Evolutionary conservation across 2,329 filamentous ascomycete genomes (phyloP), one percentile per base, ranked within the genome.

Genomic region (Massarina eburnea): DNA sequence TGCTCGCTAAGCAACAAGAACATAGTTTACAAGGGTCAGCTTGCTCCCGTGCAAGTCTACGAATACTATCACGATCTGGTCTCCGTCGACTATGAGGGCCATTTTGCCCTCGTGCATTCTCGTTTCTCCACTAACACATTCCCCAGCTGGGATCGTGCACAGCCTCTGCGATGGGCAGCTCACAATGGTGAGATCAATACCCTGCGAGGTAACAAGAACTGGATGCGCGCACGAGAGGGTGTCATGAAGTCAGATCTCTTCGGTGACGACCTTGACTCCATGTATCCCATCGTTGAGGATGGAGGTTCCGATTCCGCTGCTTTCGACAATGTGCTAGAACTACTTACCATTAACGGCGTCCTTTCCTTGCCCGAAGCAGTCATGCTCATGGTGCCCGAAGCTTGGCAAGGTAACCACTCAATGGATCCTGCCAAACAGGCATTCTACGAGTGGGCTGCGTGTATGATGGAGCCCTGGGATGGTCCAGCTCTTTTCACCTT

Each of bases 101-200:
- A 97, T 75, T 97, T 97, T 72, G 94, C 92, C 48, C 80, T 97
- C 48, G 92, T 97, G 32, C 92, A 97, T 77, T 96, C 91, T 33
- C 89, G 92, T 62, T 97, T 97, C 76, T 96, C 91, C 22, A 97
- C 92, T 50, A 97, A 97, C 79, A 97, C 92, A 41, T 97, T 97
- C 75, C 92, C 92, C 17, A 96, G 91, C 1, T 97, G 92, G 92
- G 94, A 97, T 73, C 88, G 92, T 76, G 94, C 92, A 51, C 92
- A 97, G 76, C 92, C 92, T 53, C 77, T 97, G 55, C 84, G 92
- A 74, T 97, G 92, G 92, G 91, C 91, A 55, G 92, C 92, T 64
- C 92, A 97, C 79, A 97, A 97, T 71, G 92, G 92, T 79, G 92
- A 97, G 76, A 97, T 97, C 70, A 97, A 97, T 74, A 97, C 92